Evolutionary conservation across 345 rosid species (phyloP).

Genomic region (Turnera subulata): DNA sequence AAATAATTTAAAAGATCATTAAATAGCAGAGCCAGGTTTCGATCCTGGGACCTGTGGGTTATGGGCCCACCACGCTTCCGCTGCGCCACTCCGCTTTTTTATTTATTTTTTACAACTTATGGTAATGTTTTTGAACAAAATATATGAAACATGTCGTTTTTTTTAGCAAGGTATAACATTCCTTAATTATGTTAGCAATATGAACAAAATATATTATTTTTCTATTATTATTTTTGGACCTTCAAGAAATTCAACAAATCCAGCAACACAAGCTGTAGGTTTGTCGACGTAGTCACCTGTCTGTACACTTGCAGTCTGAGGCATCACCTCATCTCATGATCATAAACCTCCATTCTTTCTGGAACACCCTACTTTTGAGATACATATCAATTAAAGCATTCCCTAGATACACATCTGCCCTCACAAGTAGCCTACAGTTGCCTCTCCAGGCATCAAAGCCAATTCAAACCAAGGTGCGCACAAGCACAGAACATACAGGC

Average conservation of each 20-base stretch:
- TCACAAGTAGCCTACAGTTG: slow-evolving; percentile 5
- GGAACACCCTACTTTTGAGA: slow-evolving; percentile 19
- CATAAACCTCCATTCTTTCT: slow-evolving; percentile 18
- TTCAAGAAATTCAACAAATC: too few relatives aligned
- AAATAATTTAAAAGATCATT: too few relatives aligned
- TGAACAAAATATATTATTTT: too few relatives aligned
- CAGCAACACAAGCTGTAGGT: too few relatives aligned
- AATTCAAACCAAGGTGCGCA: slow-evolving; percentile 17
- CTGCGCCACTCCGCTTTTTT: slow-evolving; percentile 35
- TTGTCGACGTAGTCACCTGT: too few relatives aligned
- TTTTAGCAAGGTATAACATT: too few relatives aligned
- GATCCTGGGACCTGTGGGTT: slow-evolving; percentile 82
- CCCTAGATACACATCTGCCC: slow-evolving; percentile 13
- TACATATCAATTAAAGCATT: slow-evolving; percentile 25
- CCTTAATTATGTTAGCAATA: too few relatives aligned
- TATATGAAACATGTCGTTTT: too few relatives aligned
- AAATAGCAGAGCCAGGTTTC: slow-evolving; percentile 55
- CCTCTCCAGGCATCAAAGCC: slow-evolving; percentile 13
- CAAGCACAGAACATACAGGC: slow-evolving; percentile 19
- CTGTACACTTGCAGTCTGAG: too few relatives aligned
- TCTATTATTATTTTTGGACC: too few relatives aligned
- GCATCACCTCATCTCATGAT: slow-evolving; percentile 13
- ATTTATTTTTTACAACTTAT: too few relatives aligned
- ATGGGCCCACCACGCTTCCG: slow-evolving; percentile 49
- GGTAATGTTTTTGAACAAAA: too few relatives aligned